Percentiles rank a stretch among this genome's conserved stretches.
These are phyloP conservation scores for Mortierella sp. DNA, from an alignment of 371 early-diverging fungal genomes.

Conservation along the genomic window DNA sequence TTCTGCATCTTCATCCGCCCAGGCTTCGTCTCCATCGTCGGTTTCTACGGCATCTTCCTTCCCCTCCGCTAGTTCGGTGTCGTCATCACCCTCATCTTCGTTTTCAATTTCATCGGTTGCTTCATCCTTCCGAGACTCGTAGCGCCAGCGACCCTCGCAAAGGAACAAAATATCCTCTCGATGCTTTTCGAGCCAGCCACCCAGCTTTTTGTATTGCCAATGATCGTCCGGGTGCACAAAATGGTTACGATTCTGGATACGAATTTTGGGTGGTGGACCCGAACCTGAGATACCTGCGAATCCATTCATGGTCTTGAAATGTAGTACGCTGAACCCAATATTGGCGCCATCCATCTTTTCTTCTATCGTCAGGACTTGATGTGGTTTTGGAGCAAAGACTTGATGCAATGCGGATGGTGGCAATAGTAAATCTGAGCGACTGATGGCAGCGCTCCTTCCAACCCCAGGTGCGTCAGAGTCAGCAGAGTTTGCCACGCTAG, in stretches of 20 bases:
- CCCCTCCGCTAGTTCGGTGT: neutral
- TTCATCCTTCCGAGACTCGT: conserved; percentile 3
- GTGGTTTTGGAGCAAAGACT: conserved; percentile 35
- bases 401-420: conserved; percentile 43
- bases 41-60: conserved; percentile 2
- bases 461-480: neutral
- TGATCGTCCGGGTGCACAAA: conserved; percentile 51
- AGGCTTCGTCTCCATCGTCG: conserved; percentile 27
- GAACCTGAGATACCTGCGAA: conserved; percentile 15
- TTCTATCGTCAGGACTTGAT: conserved; percentile 58
- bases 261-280: conserved; percentile 40
- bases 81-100: neutral
- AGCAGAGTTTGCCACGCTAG: neutral
- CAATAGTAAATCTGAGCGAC: conserved; percentile 60
- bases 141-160: conserved; percentile 52
- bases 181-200: conserved; percentile 47
- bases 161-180: conserved; percentile 50
- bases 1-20: conserved; percentile 23
- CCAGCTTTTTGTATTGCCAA: conserved; percentile 56
- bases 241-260: conserved; percentile 57
- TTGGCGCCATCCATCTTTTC: conserved; percentile 74
- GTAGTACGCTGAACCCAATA: conserved; percentile 58
- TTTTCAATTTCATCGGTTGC: conserved; percentile 3
- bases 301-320: conserved; percentile 44
- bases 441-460: conserved; percentile 54